A percentile compares a stretch with the other conserved stretches of the same genome.
phyloP scores from a whole-genome alignment of 176 grass and related monocot genomes.

The Neostapfia colusana region DNA sequence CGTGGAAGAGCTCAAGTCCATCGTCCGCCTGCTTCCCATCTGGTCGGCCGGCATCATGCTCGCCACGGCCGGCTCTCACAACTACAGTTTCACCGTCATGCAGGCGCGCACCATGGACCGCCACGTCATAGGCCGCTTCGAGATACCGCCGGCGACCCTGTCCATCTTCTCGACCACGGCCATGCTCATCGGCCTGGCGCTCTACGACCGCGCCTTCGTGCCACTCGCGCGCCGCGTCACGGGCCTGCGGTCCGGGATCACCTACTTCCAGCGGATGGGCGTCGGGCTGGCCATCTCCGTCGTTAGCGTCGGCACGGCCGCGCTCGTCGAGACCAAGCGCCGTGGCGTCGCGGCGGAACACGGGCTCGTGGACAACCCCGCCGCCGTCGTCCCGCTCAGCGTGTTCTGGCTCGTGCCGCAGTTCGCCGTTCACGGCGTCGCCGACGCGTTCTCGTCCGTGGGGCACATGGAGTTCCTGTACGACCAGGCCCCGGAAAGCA shows the following conservation, averaged over 20 bases:
- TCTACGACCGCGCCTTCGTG: slow-evolving; percentile 75
- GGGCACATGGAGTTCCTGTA: slow-evolving; percentile 84
- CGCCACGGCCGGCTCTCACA: slow-evolving; percentile 36
- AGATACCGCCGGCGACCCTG: slow-evolving; percentile 65
- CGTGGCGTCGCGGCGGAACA: slow-evolving; percentile 42
- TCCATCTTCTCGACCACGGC: slow-evolving; percentile 47
- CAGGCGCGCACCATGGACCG: slow-evolving; percentile 81
- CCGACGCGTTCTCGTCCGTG: slow-evolving; percentile 59
- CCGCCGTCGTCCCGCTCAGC: slow-evolving; percentile 45
- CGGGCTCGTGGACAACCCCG: slow-evolving; percentile 42
- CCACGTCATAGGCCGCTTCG: slow-evolving; percentile 37
- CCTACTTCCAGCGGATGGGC: slow-evolving; percentile 76
- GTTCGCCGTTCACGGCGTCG: slow-evolving; percentile 69
- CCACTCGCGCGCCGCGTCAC: slow-evolving; percentile 61
- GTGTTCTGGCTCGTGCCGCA: slow-evolving; percentile 88
- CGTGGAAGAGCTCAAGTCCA: slow-evolving; percentile 79
- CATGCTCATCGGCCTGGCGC: slow-evolving; percentile 46
- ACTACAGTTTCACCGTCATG: slow-evolving; percentile 47
- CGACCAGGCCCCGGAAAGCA: slow-evolving; percentile 88
- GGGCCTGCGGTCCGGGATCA: slow-evolving; percentile 55
- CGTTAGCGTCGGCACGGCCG: slow-evolving; percentile 51
- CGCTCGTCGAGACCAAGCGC: slow-evolving; percentile 64
- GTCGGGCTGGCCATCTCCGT: slow-evolving; percentile 58
- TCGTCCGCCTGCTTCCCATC: slow-evolving; percentile 72
- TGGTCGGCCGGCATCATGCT: slow-evolving; percentile 64